phyloP scores from a whole-genome alignment of 257 asterid species.

The Cruciata laevipes region DNA sequence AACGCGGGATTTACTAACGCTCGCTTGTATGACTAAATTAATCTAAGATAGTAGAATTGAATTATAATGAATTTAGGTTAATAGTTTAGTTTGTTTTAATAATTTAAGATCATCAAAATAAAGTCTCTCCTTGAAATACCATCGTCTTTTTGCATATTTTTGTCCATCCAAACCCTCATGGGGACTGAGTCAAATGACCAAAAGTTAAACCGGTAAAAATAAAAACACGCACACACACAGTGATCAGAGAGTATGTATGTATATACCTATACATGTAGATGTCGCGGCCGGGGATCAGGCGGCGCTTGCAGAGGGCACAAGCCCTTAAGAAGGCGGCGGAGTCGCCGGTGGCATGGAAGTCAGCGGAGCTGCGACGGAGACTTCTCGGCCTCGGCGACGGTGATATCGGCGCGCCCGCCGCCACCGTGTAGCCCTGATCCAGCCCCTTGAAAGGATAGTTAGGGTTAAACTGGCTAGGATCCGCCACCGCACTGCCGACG shows the following conservation, averaged over 20 bases:
- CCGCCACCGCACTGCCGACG: neutral
- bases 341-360: conserved; percentile 17
- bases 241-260: neutral
- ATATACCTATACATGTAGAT: conserved; percentile 45
- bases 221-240: neutral
- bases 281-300: conserved; percentile 63
- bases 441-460: conserved; percentile 22
- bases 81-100: no score
- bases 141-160: neutral
- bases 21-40: no score
- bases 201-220: neutral
- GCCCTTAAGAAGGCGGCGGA: conserved; percentile 54
- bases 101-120: no score
- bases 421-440: conserved; percentile 26
- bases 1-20: no score
- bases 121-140: neutral
- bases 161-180: neutral
- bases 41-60: no score
- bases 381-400: conserved; percentile 23
- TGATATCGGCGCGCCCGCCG: conserved; percentile 14
- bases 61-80: no score
- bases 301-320: conserved; percentile 67
- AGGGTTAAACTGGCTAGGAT: conserved; percentile 25
- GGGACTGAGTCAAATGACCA: neutral
- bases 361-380: conserved; percentile 56